These are phyloP conservation scores for Penicillium ucsense DNA, from an alignment of 495 filamentous ascomycete genomes.

Conservation along the genomic window DNA sequence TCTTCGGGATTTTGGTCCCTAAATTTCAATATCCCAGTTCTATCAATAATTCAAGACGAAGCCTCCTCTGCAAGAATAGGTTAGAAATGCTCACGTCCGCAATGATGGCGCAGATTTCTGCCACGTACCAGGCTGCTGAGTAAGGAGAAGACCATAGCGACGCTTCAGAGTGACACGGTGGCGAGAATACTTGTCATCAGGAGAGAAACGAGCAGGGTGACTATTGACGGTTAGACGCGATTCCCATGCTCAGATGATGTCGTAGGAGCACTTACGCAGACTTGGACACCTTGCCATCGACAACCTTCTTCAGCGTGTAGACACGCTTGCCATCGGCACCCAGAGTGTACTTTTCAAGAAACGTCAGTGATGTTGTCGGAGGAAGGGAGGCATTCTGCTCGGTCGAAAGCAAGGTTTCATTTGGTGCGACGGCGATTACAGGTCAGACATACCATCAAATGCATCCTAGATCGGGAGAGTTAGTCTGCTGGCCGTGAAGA, in stretches of 20 bases:
- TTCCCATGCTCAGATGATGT: background rate
- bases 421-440: background rate
- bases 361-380: constrained; percentile 4
- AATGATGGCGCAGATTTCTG: background rate
- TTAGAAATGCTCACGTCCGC: constrained; percentile 6
- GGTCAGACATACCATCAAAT: constrained; percentile 40
- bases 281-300: constrained; percentile 74
- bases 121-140: constrained; percentile 55
- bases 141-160: constrained; percentile 78
- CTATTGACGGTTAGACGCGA: constrained; percentile 4
- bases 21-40: constrained; percentile 4
- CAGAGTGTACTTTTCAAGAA: constrained; percentile 54
- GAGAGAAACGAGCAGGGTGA: constrained; percentile 92
- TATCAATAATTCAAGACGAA: constrained; percentile 13
- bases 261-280: constrained; percentile 43
- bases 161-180: constrained; percentile 90
- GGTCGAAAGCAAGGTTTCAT: constrained; percentile 1
- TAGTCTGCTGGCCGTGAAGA: too few relatives aligned
- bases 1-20: constrained; percentile 20
- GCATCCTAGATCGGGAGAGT: constrained; percentile 27
- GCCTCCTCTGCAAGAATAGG: constrained; percentile 15
- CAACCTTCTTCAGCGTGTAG: constrained; percentile 59
- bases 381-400: background rate
- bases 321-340: constrained; percentile 67
- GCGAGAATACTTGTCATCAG: constrained; percentile 93